These are phyloP conservation scores for Scutellaria minor DNA, from an alignment of 257 asterid genomes.

Conservation along the genomic window DNA sequence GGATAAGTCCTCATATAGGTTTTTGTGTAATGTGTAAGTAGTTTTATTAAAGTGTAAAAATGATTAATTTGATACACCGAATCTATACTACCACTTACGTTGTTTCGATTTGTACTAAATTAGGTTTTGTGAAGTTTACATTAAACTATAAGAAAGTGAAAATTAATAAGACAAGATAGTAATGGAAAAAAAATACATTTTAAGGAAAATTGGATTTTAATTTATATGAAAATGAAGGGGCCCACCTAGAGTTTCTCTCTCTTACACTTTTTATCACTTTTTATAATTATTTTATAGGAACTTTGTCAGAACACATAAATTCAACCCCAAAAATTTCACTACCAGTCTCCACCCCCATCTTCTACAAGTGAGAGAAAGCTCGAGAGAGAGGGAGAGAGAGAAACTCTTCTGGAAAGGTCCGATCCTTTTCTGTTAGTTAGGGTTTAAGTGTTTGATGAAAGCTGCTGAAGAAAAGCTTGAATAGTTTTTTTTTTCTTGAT, in stretches of 20 bases:
- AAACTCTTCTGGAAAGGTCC: slow-evolving; percentile 33
- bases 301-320: slow-evolving; percentile 50
- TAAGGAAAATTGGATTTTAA: too few species aligned
- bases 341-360: slow-evolving; percentile 33
- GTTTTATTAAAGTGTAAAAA: too few species aligned
- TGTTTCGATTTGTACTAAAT: background rate
- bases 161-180: background rate
- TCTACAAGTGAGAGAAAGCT: slow-evolving; percentile 5
- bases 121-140: too few species aligned
- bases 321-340: slow-evolving; percentile 36
- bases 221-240: background rate
- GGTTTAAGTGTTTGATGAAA: slow-evolving; percentile 33
- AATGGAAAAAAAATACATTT: background rate
- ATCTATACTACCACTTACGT: background rate
- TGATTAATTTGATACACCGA: too few species aligned
- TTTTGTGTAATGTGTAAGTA: too few species aligned
- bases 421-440: slow-evolving; percentile 36
- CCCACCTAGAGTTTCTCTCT: slow-evolving; percentile 31
- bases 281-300: slow-evolving; percentile 38
- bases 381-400: slow-evolving; percentile 25
- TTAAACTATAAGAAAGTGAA: too few species aligned
- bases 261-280: slow-evolving; percentile 55
- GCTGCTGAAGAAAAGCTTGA: slow-evolving; percentile 40
- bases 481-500: slow-evolving; percentile 21
- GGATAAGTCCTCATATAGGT: too few species aligned